Conservation (phyloP, 306 rosid genomes). For the Malus sylvestris region DNA sequence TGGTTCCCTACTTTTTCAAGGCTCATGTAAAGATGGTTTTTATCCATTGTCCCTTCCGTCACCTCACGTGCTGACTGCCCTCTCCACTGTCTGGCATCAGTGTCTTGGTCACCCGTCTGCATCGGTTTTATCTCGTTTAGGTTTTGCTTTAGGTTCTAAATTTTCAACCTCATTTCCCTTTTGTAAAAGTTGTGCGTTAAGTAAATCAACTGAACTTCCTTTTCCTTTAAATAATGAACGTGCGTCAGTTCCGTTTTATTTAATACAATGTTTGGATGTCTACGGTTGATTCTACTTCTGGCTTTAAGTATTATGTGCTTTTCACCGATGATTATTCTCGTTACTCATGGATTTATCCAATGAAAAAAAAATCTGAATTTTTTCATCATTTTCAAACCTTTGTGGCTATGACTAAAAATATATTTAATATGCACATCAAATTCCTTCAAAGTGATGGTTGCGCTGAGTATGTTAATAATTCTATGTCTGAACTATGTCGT, state of each 20-base stretch:
- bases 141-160: background rate
- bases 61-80: accelerated
- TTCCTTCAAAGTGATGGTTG: background rate
- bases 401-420: background rate
- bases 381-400: background rate
- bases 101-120: background rate
- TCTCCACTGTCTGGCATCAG: background rate
- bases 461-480: background rate
- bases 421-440: background rate
- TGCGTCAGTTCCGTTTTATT: background rate
- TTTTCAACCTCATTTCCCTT: background rate
- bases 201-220: background rate
- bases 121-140: background rate
- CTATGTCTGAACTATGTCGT: background rate
- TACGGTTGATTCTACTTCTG: background rate
- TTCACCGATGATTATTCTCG: background rate
- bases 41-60: background rate
- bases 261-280: background rate
- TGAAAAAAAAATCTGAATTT: background rate
- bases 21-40: background rate
- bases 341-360: background rate
- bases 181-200: background rate
- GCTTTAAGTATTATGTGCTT: background rate
- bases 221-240: background rate
- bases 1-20: background rate